A percentile compares a stretch with the other conserved stretches of the same genome.
Conservation (phyloP, 345 rosid species). For the Pistacia integerrima region DNA sequence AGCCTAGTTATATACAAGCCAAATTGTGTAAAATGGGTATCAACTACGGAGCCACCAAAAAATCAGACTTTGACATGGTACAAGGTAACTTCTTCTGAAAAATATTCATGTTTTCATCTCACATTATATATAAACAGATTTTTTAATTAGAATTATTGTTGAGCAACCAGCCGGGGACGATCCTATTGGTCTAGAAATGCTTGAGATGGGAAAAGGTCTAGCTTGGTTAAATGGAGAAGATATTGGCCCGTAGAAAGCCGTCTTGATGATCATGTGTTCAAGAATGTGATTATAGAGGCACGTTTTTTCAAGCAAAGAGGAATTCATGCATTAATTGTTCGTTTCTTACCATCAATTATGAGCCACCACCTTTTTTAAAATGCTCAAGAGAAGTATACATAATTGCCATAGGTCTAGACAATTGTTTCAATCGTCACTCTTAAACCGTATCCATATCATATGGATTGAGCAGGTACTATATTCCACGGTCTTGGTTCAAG, state of each 20-base stretch:
- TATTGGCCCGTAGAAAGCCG: constrained; percentile 68
- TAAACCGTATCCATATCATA: not conserved
- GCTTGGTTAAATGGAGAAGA: constrained; percentile 99
- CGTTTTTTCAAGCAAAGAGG: constrained; percentile 60
- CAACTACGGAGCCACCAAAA: constrained; percentile 65
- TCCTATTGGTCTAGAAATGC: constrained; percentile 90
- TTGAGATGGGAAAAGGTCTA: constrained; percentile 89
- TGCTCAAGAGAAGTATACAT: too few species aligned
- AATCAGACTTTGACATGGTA: constrained; percentile 88
- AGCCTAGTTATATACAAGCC: constrained; percentile 57
- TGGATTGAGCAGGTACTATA: constrained; percentile 66
- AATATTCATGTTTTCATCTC: not conserved
- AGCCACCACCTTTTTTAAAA: too few species aligned
- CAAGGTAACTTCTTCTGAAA: constrained; percentile 50
- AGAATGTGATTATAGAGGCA: constrained; percentile 80
- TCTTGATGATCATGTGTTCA: constrained; percentile 50
- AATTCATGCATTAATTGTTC: too few species aligned
- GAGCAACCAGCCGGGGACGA: constrained; percentile 81
- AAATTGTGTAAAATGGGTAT: constrained; percentile 54
- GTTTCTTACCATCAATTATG: too few species aligned
- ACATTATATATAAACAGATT: constrained; percentile 10
- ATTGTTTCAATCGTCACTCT: not conserved
- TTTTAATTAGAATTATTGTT: constrained; percentile 34
- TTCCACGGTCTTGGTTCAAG: constrained; percentile 96
- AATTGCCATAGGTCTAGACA: too few species aligned